phyloP scores from a whole-genome alignment of 225 moss, liverwort and hornwort genomes.

The Antitrichia curtipendula region DNA sequence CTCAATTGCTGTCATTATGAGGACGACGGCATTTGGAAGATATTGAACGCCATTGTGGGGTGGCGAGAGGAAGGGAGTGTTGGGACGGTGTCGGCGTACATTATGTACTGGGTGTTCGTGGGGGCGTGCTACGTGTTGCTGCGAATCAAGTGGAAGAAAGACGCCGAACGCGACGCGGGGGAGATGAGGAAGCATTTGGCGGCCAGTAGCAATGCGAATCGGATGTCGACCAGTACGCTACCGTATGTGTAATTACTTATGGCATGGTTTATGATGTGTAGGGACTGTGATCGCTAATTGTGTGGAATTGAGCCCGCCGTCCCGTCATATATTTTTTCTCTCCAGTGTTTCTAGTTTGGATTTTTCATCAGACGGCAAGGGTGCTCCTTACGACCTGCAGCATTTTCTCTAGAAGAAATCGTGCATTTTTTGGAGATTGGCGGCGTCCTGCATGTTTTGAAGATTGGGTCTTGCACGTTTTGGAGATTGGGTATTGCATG shows the following conservation, averaged over 20 bases:
- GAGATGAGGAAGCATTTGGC: background rate
- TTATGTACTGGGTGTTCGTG: slow-evolving; percentile 47
- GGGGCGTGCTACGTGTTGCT: background rate
- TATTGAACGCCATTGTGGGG: slow-evolving; percentile 39
- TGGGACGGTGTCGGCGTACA: slow-evolving; percentile 38
- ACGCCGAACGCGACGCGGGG: slow-evolving; percentile 7
- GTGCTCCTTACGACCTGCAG: background rate
- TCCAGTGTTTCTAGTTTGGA: no score
- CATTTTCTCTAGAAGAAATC: background rate
- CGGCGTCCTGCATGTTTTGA: background rate
- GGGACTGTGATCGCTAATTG: background rate
- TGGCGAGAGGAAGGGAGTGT: slow-evolving; percentile 54
- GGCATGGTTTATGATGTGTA: background rate
- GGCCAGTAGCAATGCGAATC: background rate
- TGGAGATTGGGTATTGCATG: background rate
- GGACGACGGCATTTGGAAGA: slow-evolving; percentile 41
- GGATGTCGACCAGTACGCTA: background rate
- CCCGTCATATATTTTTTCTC: no score
- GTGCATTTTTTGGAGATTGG: background rate
- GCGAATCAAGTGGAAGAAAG: slow-evolving; percentile 21
- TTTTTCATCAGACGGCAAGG: background rate
- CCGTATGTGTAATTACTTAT: background rate
- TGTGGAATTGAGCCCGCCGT: background rate
- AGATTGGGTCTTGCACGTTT: background rate
- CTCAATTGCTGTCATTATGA: slow-evolving; percentile 38